Base-by-base conservation (phyloP, 306 rosid species). In the Prunus salicina region DNA sequence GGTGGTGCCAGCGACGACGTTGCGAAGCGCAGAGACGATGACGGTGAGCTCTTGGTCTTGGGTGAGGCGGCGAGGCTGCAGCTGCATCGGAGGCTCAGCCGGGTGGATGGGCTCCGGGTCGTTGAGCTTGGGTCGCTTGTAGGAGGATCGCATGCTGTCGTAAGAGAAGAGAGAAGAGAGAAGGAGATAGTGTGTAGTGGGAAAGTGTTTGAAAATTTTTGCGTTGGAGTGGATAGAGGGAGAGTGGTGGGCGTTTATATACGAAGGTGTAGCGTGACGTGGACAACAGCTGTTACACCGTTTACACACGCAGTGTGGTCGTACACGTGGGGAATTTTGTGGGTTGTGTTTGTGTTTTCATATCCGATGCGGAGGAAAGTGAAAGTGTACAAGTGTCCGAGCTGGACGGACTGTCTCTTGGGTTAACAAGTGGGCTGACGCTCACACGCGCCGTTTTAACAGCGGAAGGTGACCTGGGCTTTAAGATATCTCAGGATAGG, bases 11-110 rank as follows among this genome's bases (percentile, higher is more conserved):
- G 93, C n/a, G 51, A 91, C 75, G 19, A 95, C 97, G 80, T 90
- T 87, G 50, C 91, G 86, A 60, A 95, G 92, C 19, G 98, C 74
- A 56, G 86, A 66, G 72, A 95, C 98, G 38, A 92, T 95, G 73
- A 91, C 84, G 25, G 96, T 79, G 77, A 77, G 64, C 58, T 95
- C 99, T 52, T 95, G 90, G 0, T 91, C 97, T 14, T 71, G 30
- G 24, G 93, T 75, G 77, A 95, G 86, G 18, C 83, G 71, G 72
- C 34, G 46, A 14, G 76, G 52, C 0, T 58, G 73, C 0, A 28
- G 52, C 6, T 20, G 25, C 2, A 64, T 12, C 6, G 34, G 24
- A 19, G 20, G 25, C 14, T 67, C 15, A 19, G 50, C 19, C 43
- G 65, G 53, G 8, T 19, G 62, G 6, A 13, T 71, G 2, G 73